Conservation (phyloP, 768 basidiomycete species). For the Mycena filopes region DNA sequence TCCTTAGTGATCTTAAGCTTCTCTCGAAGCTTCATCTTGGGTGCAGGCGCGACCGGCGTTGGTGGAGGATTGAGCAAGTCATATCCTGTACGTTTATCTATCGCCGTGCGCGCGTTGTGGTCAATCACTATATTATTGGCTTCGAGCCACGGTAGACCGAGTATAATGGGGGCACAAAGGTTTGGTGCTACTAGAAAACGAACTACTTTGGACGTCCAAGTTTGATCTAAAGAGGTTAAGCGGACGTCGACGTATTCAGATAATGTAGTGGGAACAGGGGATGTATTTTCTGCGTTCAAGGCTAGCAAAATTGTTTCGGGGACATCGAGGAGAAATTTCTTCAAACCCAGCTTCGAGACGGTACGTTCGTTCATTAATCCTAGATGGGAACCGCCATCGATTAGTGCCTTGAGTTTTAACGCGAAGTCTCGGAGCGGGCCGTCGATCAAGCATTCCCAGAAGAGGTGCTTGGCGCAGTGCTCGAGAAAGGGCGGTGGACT, state of each 20-base stretch:
- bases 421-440: background rate
- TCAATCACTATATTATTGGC: constrained; percentile 27
- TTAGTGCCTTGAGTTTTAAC: background rate
- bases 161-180: constrained; percentile 4
- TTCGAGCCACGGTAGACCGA: constrained; percentile 1
- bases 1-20: no score
- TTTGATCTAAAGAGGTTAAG: background rate
- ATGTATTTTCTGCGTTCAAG: background rate
- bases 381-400: constrained; percentile 27
- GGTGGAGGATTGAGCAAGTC: no score
- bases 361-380: background rate
- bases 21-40: no score
- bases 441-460: background rate
- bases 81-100: no score
- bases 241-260: background rate
- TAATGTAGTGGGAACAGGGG: background rate
- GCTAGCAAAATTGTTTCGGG: constrained; percentile 29
- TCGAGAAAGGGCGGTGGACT: background rate
- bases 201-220: constrained; percentile 3
- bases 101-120: constrained; percentile 18
- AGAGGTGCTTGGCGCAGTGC: background rate
- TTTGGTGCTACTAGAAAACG: background rate
- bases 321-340: no score
- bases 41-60: no score
- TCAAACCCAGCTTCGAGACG: background rate